Conservation (phyloP, 2,329 filamentous ascomycete species). For the Ciborinia camelliae region DNA sequence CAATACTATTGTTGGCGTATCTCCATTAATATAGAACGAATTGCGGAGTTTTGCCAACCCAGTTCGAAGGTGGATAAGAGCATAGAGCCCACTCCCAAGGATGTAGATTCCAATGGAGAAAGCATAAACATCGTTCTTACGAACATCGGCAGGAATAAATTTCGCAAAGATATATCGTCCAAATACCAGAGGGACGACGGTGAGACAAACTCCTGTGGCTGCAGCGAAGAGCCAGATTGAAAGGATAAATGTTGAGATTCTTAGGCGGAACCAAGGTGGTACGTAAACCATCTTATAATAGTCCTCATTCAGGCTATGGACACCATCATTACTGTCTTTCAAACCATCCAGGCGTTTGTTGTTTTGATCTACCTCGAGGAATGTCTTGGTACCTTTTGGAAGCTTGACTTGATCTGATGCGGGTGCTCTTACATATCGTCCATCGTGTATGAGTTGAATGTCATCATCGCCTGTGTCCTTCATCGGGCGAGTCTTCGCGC, state of each 20-base stretch:
- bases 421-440: constrained; percentile 85
- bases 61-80: constrained; percentile 49
- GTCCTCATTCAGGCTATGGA: constrained; percentile 52
- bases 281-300: constrained; percentile 65
- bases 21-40: constrained; percentile 30
- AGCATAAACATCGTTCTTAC: constrained; percentile 92
- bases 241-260: constrained; percentile 81
- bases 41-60: constrained; percentile 36
- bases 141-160: constrained; percentile 66
- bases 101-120: constrained; percentile 88
- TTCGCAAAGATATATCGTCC: constrained; percentile 74
- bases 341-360: constrained; percentile 62
- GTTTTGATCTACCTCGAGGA: constrained; percentile 68
- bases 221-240: constrained; percentile 94
- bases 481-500: constrained; percentile 22
- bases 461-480: constrained; percentile 48
- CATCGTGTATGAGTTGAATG: constrained; percentile 51
- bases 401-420: constrained; percentile 94
- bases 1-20: constrained; percentile 33
- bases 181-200: constrained; percentile 80
- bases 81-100: constrained; percentile 65
- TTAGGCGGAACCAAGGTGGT: constrained; percentile 76
- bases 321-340: constrained; percentile 49
- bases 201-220: constrained; percentile 77
- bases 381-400: constrained; percentile 77